Percentiles rank a stretch among this genome's conserved stretches.
These are phyloP conservation scores for Barbarea vulgaris DNA, from an alignment of 345 rosid genomes.

Conservation along the genomic window DNA sequence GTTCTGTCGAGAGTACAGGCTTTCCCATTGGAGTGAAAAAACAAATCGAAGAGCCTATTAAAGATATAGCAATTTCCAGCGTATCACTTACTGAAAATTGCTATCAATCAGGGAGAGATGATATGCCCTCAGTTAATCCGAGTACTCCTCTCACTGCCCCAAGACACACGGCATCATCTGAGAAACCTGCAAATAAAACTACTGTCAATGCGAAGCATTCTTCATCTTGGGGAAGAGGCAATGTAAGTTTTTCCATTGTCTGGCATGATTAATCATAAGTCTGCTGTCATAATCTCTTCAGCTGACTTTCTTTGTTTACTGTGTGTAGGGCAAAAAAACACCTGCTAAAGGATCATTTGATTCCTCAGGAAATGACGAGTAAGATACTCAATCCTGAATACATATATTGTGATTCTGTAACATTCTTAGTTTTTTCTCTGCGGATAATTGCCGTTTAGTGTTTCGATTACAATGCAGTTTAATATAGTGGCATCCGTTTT, in stretches of 20 bases:
- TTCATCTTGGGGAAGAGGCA: constrained; percentile 87
- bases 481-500: not conserved
- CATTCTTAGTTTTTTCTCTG: not conserved
- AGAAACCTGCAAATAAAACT: constrained; percentile 61
- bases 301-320: constrained; percentile 12
- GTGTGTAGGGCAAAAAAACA: constrained; percentile 52
- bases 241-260: constrained; percentile 53
- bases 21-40: constrained; percentile 52
- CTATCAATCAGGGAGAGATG: constrained; percentile 75
- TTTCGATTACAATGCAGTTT: constrained; percentile 1
- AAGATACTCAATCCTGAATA: constrained; percentile 45
- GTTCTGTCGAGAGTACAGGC: constrained; percentile 53
- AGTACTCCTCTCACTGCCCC: constrained; percentile 55
- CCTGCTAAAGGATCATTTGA: constrained; percentile 86
- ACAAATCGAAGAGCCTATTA: constrained; percentile 52
- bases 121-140: constrained; percentile 66
- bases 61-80: constrained; percentile 56
- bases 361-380: constrained; percentile 97
- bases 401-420: not conserved
- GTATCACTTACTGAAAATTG: constrained; percentile 62
- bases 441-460: not conserved
- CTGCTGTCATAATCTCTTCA: constrained; percentile 2
- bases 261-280: constrained; percentile 14
- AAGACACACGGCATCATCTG: constrained; percentile 59
- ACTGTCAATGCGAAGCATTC: constrained; percentile 61